Evolutionary conservation across 1,284 basidiomycete species (phyloP).

Genomic region (Ustilago shanxiensis): DNA sequence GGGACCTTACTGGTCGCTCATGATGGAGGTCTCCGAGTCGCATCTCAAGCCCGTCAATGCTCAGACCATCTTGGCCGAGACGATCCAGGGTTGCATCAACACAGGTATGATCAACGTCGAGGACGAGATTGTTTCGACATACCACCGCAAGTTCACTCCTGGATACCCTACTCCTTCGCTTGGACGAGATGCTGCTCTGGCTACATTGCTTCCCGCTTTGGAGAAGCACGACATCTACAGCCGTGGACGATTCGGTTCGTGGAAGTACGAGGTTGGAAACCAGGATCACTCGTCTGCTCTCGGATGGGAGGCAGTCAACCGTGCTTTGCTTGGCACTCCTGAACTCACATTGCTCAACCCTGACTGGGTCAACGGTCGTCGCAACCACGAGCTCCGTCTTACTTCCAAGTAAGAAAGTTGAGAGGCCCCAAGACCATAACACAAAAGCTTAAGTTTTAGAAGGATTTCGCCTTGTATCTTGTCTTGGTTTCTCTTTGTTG

Average conservation of each 20-base stretch:
- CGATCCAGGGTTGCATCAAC: conserved; percentile 73
- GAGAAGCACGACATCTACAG: conserved; percentile 72
- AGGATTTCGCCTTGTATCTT: too few relatives aligned
- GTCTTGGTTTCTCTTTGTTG: too few relatives aligned
- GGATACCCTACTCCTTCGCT: conserved; percentile 73
- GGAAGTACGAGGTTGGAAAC: conserved; percentile 74
- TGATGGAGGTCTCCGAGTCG: conserved; percentile 74
- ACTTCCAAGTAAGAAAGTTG: conserved; percentile 11
- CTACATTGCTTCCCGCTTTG: conserved; percentile 72
- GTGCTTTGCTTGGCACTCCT: conserved; percentile 72
- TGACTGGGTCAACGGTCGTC: conserved; percentile 73
- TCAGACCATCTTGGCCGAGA: conserved; percentile 72
- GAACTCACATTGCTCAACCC: conserved; percentile 72
- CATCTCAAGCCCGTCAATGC: conserved; percentile 73
- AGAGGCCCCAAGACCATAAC: too few relatives aligned
- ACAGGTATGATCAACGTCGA: conserved; percentile 72
- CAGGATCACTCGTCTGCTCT: conserved; percentile 74
- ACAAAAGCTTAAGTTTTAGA: too few relatives aligned
- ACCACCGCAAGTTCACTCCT: conserved; percentile 73
- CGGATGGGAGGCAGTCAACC: conserved; percentile 74
- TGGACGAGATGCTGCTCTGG: conserved; percentile 72
- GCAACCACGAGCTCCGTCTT: conserved; percentile 71
- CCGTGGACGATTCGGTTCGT: conserved; percentile 74
- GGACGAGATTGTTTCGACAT: conserved; percentile 74
- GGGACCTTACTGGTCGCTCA: conserved; percentile 73